Base-by-base conservation (phyloP, 305 asterid species). In the Fraxinus sp. region DNA sequence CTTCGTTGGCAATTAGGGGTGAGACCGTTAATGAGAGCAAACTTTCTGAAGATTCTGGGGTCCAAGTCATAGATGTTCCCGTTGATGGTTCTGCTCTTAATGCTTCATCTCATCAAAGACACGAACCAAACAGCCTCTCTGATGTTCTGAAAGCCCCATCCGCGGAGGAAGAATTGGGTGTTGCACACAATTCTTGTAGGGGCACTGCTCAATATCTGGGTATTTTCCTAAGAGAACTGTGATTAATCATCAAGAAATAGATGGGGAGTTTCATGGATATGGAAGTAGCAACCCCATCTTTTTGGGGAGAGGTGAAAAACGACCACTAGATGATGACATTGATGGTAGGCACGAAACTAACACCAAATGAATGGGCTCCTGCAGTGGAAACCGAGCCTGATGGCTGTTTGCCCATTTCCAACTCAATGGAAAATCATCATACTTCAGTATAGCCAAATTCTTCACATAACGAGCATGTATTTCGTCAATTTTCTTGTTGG, bases 351-450 rank as follows among this genome's bases (percentile, higher is more conserved):
- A 85, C 30, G 90, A 79, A 80, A 85, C 80, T 73, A 87, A 94
- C 79, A 82, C 93, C 88, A 77, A 93, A 88, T 88, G 92, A 89
- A 83, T 89, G 90, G 88, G 82, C 85, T 88, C 85, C 93, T 77
- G 22, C 59, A 35, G 79, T 78, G 80, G 88, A 87, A 77, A 80
- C 84, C 80, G 86, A 80, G 64, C 79, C 91, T 77, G 90, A 83
- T 84, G 86, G 84, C 84, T 73, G 86, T 79, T 77, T 86, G 37
- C 85, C 84, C 81, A 82, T 75, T 78, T 88, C 88, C 36, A 83
- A 85, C 83, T 84, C 91, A 55, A 86, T 79, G 84, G 91, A 84
- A 75, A 88, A 83, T 85, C 89, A 81, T 49, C 89, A 86, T 52
- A 75, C 85, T 75, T 79, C 81, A 80, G 87, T 86, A 75, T 92